Conservation (phyloP, 306 rosid species). For the Cyamopsis tetragonoloba region DNA sequence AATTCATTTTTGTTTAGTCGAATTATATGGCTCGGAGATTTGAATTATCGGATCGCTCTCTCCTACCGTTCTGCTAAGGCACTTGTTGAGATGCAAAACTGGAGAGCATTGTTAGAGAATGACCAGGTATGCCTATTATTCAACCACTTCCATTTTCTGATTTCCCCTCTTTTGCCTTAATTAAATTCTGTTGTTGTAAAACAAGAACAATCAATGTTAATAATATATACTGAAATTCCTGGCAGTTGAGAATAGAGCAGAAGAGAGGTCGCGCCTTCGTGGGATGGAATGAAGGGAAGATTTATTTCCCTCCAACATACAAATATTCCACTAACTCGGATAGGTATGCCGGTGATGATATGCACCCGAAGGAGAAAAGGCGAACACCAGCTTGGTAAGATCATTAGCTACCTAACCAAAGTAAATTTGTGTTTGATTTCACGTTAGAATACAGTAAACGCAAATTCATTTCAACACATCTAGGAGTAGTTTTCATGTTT, state of each 20-base stretch:
- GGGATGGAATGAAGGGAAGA: slow-evolving; percentile 98
- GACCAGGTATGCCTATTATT: slow-evolving; percentile 73
- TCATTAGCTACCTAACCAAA: slow-evolving; percentile 15
- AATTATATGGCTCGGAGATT: slow-evolving; percentile 97
- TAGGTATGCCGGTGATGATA: slow-evolving; percentile 88
- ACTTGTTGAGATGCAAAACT: slow-evolving; percentile 97
- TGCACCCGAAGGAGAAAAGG: slow-evolving; percentile 95
- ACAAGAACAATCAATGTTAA: background rate
- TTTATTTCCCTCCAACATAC: slow-evolving; percentile 96
- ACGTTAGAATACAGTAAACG: too few species aligned
- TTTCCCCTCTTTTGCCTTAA: background rate
- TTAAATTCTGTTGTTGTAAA: background rate
- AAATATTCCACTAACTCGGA: slow-evolving; percentile 96
- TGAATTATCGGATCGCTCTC: slow-evolving; percentile 92
- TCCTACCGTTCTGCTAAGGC: slow-evolving; percentile 93
- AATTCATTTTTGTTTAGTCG: slow-evolving; percentile 50
- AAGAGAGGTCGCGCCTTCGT: slow-evolving; percentile 75
- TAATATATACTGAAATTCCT: slow-evolving; percentile 10
- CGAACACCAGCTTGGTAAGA: slow-evolving; percentile 98
- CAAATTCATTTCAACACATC: too few species aligned
- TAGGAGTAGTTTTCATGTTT: too few species aligned
- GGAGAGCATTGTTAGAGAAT: slow-evolving; percentile 96
- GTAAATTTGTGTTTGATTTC: too few species aligned
- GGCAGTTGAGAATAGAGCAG: slow-evolving; percentile 90
- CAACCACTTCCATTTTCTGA: background rate